Evolutionary conservation across 192 early-diverging fungal genomes (phyloP).

Genomic region (Coemansia nantahalensis): DNA sequence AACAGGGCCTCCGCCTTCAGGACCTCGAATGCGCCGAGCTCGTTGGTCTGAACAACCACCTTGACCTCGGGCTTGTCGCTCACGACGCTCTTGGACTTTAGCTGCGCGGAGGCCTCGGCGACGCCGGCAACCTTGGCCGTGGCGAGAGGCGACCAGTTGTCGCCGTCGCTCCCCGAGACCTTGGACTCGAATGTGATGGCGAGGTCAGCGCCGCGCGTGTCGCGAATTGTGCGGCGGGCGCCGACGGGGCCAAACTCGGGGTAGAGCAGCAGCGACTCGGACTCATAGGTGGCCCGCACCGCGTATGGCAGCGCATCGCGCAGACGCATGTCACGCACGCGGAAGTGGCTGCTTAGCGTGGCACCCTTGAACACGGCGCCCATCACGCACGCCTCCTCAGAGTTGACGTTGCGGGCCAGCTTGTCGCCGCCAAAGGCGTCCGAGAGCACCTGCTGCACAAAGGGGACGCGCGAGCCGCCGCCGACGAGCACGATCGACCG

Average conservation of each 20-base stretch:
- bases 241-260: slow-evolving; percentile 67
- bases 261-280: slow-evolving; percentile 56
- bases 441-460: slow-evolving; percentile 71
- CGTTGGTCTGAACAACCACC: slow-evolving; percentile 74
- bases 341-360: slow-evolving; percentile 79
- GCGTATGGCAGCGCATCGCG: slow-evolving; percentile 72
- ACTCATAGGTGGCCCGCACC: slow-evolving; percentile 28
- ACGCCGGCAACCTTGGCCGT: slow-evolving; percentile 67
- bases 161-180: slow-evolving; percentile 56
- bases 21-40: slow-evolving; percentile 67
- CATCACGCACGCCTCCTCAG: slow-evolving; percentile 92
- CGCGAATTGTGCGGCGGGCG: slow-evolving; percentile 82
- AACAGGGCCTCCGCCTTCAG: slow-evolving; percentile 59
- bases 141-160: slow-evolving; percentile 20
- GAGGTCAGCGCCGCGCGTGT: slow-evolving; percentile 59
- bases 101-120: slow-evolving; percentile 62
- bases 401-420: slow-evolving; percentile 93
- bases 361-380: slow-evolving; percentile 88
- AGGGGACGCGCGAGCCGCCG: slow-evolving; percentile 85
- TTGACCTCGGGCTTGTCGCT: slow-evolving; percentile 78
- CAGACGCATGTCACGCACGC: slow-evolving; percentile 78
- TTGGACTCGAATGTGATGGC: slow-evolving; percentile 74
- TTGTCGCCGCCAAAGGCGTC: slow-evolving; percentile 74
- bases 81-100: slow-evolving; percentile 54
- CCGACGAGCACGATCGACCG: slow-evolving; percentile 92